Percentiles rank a stretch among this genome's conserved stretches.
phyloP scores from a whole-genome alignment of 805 yeast genomes.

The Blastobotrys robertii region DNA sequence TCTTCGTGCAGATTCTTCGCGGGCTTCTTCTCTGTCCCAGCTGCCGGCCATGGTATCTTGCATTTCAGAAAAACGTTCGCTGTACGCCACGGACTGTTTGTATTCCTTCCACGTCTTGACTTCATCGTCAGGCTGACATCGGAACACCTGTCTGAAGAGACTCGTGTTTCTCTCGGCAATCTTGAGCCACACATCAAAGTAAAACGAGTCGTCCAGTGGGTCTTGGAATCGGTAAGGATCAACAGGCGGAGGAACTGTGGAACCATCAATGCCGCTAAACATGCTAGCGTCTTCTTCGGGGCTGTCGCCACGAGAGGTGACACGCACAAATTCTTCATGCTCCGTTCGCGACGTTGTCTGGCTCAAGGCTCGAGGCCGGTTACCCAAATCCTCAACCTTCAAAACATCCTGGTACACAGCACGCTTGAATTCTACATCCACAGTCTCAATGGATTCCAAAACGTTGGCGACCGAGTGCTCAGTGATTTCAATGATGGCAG shows the following conservation, averaged over 20 bases:
- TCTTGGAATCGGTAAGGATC: slow-evolving; percentile 88
- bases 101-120: slow-evolving; percentile 89
- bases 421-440: slow-evolving; percentile 26
- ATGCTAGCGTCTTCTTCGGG: not conserved
- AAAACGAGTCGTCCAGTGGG: slow-evolving; percentile 74
- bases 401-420: slow-evolving; percentile 15
- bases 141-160: slow-evolving; percentile 75
- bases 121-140: slow-evolving; percentile 88
- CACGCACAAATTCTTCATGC: not conserved
- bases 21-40: slow-evolving; percentile 17
- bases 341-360: not conserved
- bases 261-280: not conserved
- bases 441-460: slow-evolving; percentile 26
- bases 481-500: slow-evolving; percentile 21
- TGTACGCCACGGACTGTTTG: slow-evolving; percentile 45
- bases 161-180: slow-evolving; percentile 77
- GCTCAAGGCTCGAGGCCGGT: not conserved
- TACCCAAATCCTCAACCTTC: not conserved
- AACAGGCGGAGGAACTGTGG: slow-evolving; percentile 25
- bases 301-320: no score
- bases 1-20: slow-evolving; percentile 14
- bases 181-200: slow-evolving; percentile 76
- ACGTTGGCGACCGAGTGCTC: slow-evolving; percentile 46
- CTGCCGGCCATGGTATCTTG: slow-evolving; percentile 30
- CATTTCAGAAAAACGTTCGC: slow-evolving; percentile 24